Evolutionary conservation across 1,284 basidiomycete species (phyloP).

Genomic region (Trametes sp.): DNA sequence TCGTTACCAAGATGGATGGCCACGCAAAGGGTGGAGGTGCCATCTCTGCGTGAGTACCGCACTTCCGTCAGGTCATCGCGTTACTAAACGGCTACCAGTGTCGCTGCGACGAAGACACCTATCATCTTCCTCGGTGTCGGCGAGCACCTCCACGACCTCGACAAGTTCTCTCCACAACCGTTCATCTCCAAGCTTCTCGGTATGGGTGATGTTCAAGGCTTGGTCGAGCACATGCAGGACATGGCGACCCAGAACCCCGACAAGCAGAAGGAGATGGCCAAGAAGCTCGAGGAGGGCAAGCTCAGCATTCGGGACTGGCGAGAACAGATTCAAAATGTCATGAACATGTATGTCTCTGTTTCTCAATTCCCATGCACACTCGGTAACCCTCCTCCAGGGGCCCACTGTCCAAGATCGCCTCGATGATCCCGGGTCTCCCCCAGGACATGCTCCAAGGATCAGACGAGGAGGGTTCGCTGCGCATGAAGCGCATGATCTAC

Average conservation of each 20-base stretch:
- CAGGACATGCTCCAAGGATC: slow-evolving; percentile 89
- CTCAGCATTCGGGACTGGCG: slow-evolving; percentile 97
- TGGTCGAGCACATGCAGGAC: slow-evolving; percentile 99
- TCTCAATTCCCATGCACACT: neutral
- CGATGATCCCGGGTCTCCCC: slow-evolving; percentile 98
- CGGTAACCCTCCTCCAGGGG: slow-evolving; percentile 60
- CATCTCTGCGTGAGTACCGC: slow-evolving; percentile 89
- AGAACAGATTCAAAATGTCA: slow-evolving; percentile 96
- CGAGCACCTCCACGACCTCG: slow-evolving; percentile 96
- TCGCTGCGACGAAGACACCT: slow-evolving; percentile 97
- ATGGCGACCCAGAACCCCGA: slow-evolving; percentile 92
- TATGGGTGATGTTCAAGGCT: slow-evolving; percentile 94
- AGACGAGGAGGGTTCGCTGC: slow-evolving; percentile 89
- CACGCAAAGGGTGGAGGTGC: slow-evolving; percentile 99
- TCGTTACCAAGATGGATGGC: slow-evolving; percentile 99
- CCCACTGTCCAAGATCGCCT: slow-evolving; percentile 96
- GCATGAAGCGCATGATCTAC: slow-evolving; percentile 98
- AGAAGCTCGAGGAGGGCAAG: slow-evolving; percentile 97
- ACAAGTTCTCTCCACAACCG: slow-evolving; percentile 94
- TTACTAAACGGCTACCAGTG: slow-evolving; percentile 56
- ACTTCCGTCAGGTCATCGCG: neutral
- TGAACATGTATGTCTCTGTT: slow-evolving; percentile 83
- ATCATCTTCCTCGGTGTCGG: slow-evolving; percentile 99
- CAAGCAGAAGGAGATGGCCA: slow-evolving; percentile 97
- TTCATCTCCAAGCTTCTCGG: slow-evolving; percentile 98